A percentile compares a stretch with the other conserved stretches of the same genome.
Conservation (phyloP, 768 basidiomycete genomes). For the Tylopilus cervinicoccineus region DNA sequence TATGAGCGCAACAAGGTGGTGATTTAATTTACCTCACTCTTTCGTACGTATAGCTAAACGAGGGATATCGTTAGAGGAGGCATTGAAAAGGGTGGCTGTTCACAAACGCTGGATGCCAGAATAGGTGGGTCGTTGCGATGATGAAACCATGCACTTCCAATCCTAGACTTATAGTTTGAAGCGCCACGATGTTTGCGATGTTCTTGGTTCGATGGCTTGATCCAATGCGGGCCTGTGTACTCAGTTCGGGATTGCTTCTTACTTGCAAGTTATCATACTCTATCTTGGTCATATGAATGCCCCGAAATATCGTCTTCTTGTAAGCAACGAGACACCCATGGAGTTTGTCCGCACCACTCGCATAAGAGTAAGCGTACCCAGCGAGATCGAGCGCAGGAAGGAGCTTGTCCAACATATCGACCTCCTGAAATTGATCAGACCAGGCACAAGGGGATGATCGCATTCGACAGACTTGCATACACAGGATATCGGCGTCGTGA, state of each 20-base stretch:
- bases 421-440: slow-evolving; percentile 55
- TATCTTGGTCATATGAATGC: slow-evolving; percentile 46
- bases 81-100: neutral
- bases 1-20: neutral
- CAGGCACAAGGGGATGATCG: neutral
- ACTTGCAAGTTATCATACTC: slow-evolving; percentile 66
- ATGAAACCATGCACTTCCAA: slow-evolving; percentile 50
- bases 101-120: slow-evolving; percentile 88
- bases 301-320: slow-evolving; percentile 47
- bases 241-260: slow-evolving; percentile 35
- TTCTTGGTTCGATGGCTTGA: slow-evolving; percentile 73
- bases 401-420: slow-evolving; percentile 74
- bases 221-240: slow-evolving; percentile 40
- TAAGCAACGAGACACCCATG: slow-evolving; percentile 87
- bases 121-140: slow-evolving; percentile 87
- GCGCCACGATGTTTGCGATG: slow-evolving; percentile 69
- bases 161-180: slow-evolving; percentile 42
- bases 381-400: slow-evolving; percentile 61
- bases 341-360: slow-evolving; percentile 67
- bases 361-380: slow-evolving; percentile 63
- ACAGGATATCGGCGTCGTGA: slow-evolving; percentile 75
- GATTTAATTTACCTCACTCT: slow-evolving; percentile 57
- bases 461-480: slow-evolving; percentile 64
- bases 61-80: neutral
- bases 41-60: slow-evolving; percentile 62